A percentile compares a stretch with the other conserved stretches of the same genome.
Conservation (phyloP, 1,139 yeast species). For the Suhomyces maxii region DNA sequence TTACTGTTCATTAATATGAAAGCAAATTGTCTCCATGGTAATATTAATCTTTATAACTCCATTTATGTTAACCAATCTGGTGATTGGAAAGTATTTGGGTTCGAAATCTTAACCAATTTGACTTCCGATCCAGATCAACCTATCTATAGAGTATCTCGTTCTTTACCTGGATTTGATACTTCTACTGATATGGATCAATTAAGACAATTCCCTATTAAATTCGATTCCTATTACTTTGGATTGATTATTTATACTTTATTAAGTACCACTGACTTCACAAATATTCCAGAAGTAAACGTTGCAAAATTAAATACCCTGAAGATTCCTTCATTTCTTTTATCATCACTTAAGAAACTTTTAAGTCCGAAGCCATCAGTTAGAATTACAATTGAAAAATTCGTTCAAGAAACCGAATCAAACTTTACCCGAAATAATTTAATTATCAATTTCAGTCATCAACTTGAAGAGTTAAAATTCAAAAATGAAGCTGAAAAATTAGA, state of each 20-base stretch:
- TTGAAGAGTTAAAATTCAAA: conserved; percentile 55
- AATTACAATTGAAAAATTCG: conserved; percentile 49
- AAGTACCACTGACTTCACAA: conserved; percentile 22
- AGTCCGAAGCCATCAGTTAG: conserved; percentile 38
- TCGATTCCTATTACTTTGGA: conserved; percentile 69
- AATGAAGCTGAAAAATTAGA: conserved; percentile 51
- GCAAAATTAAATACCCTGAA: conserved; percentile 4
- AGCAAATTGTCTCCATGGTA: conserved; percentile 67
- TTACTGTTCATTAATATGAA: conserved; percentile 62
- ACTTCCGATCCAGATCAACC: conserved; percentile 53
- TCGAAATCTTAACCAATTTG: conserved; percentile 65
- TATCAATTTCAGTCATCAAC: conserved; percentile 47
- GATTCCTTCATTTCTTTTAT: conserved; percentile 12
- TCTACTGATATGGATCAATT: conserved; percentile 49
- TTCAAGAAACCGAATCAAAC: conserved; percentile 40
- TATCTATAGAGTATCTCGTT: conserved; percentile 32
- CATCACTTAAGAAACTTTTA: conserved; percentile 23
- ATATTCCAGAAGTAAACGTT: conserved; percentile 7
- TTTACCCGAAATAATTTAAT: conserved; percentile 42
- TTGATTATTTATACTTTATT: conserved; percentile 50
- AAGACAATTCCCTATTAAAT: conserved; percentile 41
- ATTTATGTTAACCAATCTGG: conserved; percentile 65
- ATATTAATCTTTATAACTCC: conserved; percentile 50
- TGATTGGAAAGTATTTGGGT: conserved; percentile 85
- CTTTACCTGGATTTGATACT: conserved; percentile 24